Evolutionary conservation across 495 filamentous ascomycete species (phyloP), one percentile per base, ranked within the genome.

Genomic region (Pyrenopolyporus hunteri): DNA sequence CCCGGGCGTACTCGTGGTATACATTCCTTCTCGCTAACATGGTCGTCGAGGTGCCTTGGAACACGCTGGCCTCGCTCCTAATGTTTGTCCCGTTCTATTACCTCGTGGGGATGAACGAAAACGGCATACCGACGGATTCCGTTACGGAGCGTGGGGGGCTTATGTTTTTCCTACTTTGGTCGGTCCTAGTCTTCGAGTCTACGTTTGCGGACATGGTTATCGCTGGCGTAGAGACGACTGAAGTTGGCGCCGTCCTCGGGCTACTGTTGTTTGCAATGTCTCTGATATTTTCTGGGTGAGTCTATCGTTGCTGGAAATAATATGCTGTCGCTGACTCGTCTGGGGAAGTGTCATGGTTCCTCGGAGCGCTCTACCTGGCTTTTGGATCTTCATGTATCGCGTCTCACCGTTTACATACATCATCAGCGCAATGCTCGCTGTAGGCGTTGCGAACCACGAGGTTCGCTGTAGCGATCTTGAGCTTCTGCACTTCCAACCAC

Each of bases 1-100:
- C 88, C 46, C 91, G 91, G 71, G 83, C 87, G 2, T 97, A 95
- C 70, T 82, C 84, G 10, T 94, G 91, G 86, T 78, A 85, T 63
- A 85, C 86, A n/a, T 94, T 96, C 71, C 87, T 94, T 78, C 71
- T 90, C 40, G 85, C 85, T 8, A 86, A 90, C 67, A 87, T 91
- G 58, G 71, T 90, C 3, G 85, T 85, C 39, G 90, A 93, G 70
- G 67, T 92, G 1, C 87, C 86, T 0, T 92, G 88, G 87, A 87
- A 89, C 59, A 80, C 84, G 1, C 64, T 91, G n/a, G 83, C 87
- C 76, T 81, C 86, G 1, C 78, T 85, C 0, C 72, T 91, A 14
- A 81, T 89, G 62, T 91, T 79, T 73, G 75, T 89, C 57, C 82
- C 75, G 53, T 91, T 86, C 83, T 93, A 92, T 70, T 93, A 91